A percentile compares a stretch with the other conserved stretches of the same genome.
These are phyloP conservation scores for Phialemoniopsis sp. DNA, from an alignment of 2,329 filamentous ascomycete genomes.

Conservation along the genomic window DNA sequence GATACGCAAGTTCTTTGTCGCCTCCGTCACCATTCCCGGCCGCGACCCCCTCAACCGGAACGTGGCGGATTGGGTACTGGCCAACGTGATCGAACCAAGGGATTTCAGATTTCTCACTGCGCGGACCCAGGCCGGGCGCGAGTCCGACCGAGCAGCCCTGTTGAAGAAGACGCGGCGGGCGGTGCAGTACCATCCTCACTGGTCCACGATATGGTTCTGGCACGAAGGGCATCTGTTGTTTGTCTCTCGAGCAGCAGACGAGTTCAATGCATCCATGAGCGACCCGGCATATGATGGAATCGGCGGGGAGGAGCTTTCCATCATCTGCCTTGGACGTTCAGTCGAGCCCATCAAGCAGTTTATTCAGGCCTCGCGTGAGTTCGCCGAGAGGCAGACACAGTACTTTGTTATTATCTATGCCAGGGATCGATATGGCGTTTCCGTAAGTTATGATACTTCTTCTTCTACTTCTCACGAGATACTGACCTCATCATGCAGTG, in stretches of 20 bases:
- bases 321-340: conserved; percentile 47
- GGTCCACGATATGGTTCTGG: conserved; percentile 43
- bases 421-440: conserved; percentile 37
- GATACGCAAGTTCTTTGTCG: conserved; percentile 36
- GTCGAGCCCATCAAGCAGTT: conserved; percentile 41
- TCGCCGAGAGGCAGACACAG: conserved; percentile 29
- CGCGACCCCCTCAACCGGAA: conserved; percentile 40
- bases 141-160: conserved; percentile 29
- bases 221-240: conserved; percentile 40
- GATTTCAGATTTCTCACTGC: conserved; percentile 38
- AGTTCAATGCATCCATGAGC: conserved; percentile 26
- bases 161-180: conserved; percentile 35
- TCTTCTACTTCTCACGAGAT: no score
- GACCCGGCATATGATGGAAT: conserved; percentile 40
- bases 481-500: conserved; percentile 18
- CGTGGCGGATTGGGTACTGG: conserved; percentile 39
- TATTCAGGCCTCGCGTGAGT: conserved; percentile 41
- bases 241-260: conserved; percentile 33
- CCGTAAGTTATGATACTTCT: no score
- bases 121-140: conserved; percentile 29
- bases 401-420: conserved; percentile 46
- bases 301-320: conserved; percentile 38
- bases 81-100: conserved; percentile 28
- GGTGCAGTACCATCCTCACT: conserved; percentile 40
- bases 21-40: conserved; percentile 35